Evolutionary conservation across 2,329 filamentous ascomycete species (phyloP).

Genomic region (Neopestalotiopsis clavispora): DNA sequence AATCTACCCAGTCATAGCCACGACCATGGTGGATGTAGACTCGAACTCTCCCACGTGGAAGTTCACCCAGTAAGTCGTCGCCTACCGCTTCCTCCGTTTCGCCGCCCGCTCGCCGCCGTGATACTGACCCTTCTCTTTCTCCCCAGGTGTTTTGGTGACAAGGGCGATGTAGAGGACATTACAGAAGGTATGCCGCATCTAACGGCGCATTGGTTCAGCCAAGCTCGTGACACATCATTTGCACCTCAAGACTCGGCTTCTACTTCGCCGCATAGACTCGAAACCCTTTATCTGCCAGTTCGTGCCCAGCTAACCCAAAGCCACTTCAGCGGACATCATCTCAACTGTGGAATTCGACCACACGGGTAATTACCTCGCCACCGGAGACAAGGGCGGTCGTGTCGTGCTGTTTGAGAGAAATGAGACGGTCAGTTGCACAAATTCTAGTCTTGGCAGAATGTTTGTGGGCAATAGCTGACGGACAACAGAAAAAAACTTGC

Average conservation of each 20-base stretch:
- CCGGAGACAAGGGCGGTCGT: slow-evolving; percentile 86
- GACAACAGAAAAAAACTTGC: slow-evolving; percentile 93
- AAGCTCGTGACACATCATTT: background rate
- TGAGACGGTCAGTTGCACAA: slow-evolving; percentile 74
- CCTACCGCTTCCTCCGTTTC: slow-evolving; percentile 18
- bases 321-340: slow-evolving; percentile 78
- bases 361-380: slow-evolving; percentile 86
- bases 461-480: background rate
- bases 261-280: background rate
- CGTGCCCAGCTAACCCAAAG: slow-evolving; percentile 20
- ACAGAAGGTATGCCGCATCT: slow-evolving; percentile 75
- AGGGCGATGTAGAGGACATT: slow-evolving; percentile 98
- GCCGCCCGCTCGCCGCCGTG: slow-evolving; percentile 20
- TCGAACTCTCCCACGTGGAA: slow-evolving; percentile 97
- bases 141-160: slow-evolving; percentile 95
- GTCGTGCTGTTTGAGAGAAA: slow-evolving; percentile 91
- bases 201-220: slow-evolving; percentile 1
- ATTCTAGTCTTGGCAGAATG: background rate
- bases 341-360: slow-evolving; percentile 91
- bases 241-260: slow-evolving; percentile 5
- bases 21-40: slow-evolving; percentile 95
- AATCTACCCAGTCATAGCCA: slow-evolving; percentile 22
- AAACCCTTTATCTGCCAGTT: background rate
- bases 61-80: slow-evolving; percentile 90
- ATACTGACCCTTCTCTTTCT: background rate